Evolutionary conservation across 805 yeast genomes (phyloP).

Genomic region (Blastobotrys parvus): DNA sequence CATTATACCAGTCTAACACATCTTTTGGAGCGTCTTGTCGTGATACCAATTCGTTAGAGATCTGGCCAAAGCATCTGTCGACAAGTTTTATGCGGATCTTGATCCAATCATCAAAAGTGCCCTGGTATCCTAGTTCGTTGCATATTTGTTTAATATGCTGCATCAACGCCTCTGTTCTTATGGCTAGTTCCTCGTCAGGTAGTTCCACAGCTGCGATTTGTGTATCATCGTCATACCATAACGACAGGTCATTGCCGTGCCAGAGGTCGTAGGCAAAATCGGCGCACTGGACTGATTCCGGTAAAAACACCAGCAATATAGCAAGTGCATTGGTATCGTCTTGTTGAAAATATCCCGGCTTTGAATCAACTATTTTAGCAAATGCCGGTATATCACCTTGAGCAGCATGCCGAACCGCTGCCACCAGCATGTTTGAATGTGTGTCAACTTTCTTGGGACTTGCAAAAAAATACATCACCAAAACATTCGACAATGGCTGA

Average conservation of each 20-base stretch:
- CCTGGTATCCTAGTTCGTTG: conserved; percentile 15
- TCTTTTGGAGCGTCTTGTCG: conserved; percentile 12
- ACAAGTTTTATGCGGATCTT: conserved; percentile 22
- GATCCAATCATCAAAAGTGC: conserved; percentile 16
- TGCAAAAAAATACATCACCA: neutral
- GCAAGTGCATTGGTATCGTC: neutral
- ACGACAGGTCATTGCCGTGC: conserved; percentile 11
- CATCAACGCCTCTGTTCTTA: conserved; percentile 10
- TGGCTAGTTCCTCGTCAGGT: conserved; percentile 9
- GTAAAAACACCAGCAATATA: neutral
- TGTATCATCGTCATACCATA: too few species aligned
- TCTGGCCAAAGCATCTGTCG: conserved; percentile 19
- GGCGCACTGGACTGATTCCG: neutral
- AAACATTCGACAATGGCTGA: neutral
- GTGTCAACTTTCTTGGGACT: too few species aligned
- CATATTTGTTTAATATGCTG: conserved; percentile 12
- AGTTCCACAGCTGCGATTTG: conserved; percentile 2
- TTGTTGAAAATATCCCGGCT: neutral
- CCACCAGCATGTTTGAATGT: too few species aligned
- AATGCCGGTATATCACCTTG: neutral
- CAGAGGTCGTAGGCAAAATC: conserved; percentile 7
- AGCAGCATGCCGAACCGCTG: neutral
- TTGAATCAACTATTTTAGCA: neutral
- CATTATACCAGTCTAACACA: conserved; percentile 22
- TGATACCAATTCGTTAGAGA: conserved; percentile 11